These are phyloP conservation scores for Triticum monococcum DNA, from an alignment of 176 grass and related monocot genomes.

Conservation along the genomic window DNA sequence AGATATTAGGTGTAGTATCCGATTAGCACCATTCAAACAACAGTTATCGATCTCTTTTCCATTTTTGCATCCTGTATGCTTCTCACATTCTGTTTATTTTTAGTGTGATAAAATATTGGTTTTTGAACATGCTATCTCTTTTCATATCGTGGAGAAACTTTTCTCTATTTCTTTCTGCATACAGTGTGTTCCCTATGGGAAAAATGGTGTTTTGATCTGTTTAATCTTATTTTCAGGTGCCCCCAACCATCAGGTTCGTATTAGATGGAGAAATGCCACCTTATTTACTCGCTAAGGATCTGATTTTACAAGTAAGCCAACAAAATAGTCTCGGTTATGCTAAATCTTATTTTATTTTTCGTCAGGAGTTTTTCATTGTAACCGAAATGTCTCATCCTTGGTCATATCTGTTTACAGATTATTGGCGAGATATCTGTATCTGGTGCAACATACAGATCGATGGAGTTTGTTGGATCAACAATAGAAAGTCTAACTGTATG, in stretches of 20 bases:
- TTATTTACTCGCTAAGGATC: constrained; percentile 95
- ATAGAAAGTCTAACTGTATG: constrained; percentile 71
- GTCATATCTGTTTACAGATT: constrained; percentile 52
- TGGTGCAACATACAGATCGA: constrained; percentile 93
- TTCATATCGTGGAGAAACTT: neutral
- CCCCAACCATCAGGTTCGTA: constrained; percentile 77
- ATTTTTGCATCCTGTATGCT: neutral
- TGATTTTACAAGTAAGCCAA: constrained; percentile 92
- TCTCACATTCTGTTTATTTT: neutral
- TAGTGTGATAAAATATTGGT: neutral
- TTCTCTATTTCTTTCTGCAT: neutral
- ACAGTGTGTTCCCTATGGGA: neutral
- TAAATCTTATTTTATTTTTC: neutral
- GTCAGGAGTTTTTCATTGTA: neutral
- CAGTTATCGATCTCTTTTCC: neutral
- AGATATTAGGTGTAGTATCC: neutral
- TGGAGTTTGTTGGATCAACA: constrained; percentile 80
- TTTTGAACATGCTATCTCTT: neutral
- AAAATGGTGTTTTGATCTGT: constrained; percentile 34
- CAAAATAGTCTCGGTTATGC: neutral
- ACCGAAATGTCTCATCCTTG: neutral
- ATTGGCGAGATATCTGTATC: constrained; percentile 89
- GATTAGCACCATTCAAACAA: neutral
- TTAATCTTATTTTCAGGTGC: constrained; percentile 63
- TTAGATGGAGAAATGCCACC: constrained; percentile 95